These are phyloP conservation scores for Eutrema salsugineum DNA, from an alignment of 441 rosid genomes.

Conservation along the genomic window DNA sequence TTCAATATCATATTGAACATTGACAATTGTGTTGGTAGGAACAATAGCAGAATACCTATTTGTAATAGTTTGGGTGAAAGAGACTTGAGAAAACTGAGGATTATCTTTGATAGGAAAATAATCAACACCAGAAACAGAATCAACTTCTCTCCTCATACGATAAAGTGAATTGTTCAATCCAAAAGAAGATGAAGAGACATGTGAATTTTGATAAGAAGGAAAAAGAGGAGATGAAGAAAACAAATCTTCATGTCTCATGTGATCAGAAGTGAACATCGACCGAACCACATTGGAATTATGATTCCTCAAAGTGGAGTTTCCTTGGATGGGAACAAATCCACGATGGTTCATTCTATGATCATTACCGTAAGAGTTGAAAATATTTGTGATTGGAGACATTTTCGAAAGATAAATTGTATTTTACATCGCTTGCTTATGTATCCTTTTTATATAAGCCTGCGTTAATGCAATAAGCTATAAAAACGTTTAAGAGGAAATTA, in stretches of 20 bases:
- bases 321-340: background rate
- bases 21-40: background rate
- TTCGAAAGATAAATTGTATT: background rate
- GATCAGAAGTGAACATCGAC: background rate
- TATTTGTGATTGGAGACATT: conserved; percentile 3
- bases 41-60: background rate
- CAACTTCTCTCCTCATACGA: background rate
- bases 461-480: background rate
- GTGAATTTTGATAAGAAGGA: background rate
- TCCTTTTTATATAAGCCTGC: background rate
- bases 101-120: background rate
- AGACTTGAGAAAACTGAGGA: conserved; percentile 1
- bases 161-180: background rate
- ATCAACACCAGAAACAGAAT: background rate
- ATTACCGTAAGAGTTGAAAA: background rate
- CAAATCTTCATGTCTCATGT: conserved; percentile 5
- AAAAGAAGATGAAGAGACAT: conserved; percentile 11
- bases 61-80: conserved; percentile 22
- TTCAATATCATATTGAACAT: background rate
- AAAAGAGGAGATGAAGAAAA: background rate
- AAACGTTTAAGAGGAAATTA: background rate
- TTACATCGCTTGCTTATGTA: background rate
- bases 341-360: background rate
- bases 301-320: background rate
- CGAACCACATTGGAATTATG: background rate